Percentiles rank a stretch among this genome's conserved stretches.
Evolutionary conservation across 2,329 filamentous ascomycete genomes (phyloP).

Genomic region (Colletotrichum sp.): DNA sequence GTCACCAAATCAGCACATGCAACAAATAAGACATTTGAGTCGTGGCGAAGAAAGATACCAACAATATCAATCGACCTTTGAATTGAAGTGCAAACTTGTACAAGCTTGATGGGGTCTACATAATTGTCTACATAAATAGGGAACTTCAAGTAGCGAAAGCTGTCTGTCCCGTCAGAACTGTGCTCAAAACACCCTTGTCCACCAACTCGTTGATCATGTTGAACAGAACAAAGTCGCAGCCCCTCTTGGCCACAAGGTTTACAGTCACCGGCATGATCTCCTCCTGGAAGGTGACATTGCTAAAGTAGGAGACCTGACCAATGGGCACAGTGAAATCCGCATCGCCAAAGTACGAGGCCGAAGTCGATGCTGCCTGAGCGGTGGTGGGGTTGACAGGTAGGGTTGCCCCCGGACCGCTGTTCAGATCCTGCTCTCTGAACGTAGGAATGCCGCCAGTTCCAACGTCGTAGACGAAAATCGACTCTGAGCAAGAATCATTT

Average conservation of each 20-base stretch:
- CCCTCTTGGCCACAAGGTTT: conserved; percentile 44
- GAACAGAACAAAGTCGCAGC: conserved; percentile 46
- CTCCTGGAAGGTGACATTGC: conserved; percentile 40
- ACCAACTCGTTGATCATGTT: conserved; percentile 45
- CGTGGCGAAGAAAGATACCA: background rate
- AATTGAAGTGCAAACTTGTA: background rate
- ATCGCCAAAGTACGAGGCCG: conserved; percentile 29
- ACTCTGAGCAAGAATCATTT: conserved; percentile 36
- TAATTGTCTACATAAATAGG: background rate
- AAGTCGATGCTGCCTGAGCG: conserved; percentile 22
- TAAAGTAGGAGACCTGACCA: conserved; percentile 43
- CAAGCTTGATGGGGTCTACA: background rate
- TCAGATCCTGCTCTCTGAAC: conserved; percentile 38
- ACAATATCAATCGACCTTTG: background rate
- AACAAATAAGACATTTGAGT: background rate
- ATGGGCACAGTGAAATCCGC: conserved; percentile 47
- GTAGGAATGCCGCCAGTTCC: conserved; percentile 45
- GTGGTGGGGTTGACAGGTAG: conserved; percentile 32
- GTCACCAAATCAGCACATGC: background rate
- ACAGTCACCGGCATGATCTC: conserved; percentile 48
- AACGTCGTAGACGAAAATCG: conserved; percentile 45
- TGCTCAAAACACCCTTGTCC: conserved; percentile 39
- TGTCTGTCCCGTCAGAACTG: conserved; percentile 37
- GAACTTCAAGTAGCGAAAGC: background rate
- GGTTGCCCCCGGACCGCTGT: conserved; percentile 30